Conservation (phyloP, 2,329 filamentous ascomycete genomes). For the Paramyrothecium roridum region DNA sequence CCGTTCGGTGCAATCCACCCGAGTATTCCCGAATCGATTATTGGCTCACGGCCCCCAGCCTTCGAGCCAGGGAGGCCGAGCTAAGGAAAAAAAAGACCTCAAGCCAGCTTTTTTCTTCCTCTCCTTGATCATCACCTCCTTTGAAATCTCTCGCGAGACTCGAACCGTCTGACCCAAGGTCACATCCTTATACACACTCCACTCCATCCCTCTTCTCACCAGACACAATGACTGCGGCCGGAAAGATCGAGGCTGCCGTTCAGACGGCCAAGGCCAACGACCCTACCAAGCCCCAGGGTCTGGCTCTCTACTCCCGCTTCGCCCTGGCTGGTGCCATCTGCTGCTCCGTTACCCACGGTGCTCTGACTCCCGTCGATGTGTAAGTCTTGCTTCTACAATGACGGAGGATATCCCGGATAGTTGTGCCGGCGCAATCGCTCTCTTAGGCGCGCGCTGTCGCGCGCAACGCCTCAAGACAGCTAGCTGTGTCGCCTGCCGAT, state of each 20-base stretch:
- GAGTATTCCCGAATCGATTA: neutral
- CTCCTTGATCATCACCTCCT: neutral
- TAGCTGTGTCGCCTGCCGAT: neutral
- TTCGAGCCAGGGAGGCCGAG: neutral
- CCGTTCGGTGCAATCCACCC: constrained; percentile 1
- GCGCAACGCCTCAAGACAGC: neutral
- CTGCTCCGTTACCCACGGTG: constrained; percentile 97
- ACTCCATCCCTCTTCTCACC: constrained; percentile 3
- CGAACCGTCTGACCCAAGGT: neutral
- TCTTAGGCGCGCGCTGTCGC: neutral
- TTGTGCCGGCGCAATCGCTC: neutral
- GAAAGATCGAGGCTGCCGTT: constrained; percentile 41
- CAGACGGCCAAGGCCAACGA: constrained; percentile 37
- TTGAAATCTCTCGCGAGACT: neutral
- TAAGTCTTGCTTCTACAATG: constrained; percentile 66
- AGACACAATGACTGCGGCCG: constrained; percentile 41
- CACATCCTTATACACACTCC: neutral
- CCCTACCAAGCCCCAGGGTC: constrained; percentile 40
- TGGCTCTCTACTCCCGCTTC: constrained; percentile 89
- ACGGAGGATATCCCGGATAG: too few species aligned
- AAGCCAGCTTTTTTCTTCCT: neutral
- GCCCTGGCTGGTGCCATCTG: constrained; percentile 96
- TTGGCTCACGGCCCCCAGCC: neutral
- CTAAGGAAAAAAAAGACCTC: constrained; percentile 1
- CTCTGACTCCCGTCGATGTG: constrained; percentile 98